phyloP scores from a whole-genome alignment of 2,329 filamentous ascomycete species.

The Aspergillus tamarii region DNA sequence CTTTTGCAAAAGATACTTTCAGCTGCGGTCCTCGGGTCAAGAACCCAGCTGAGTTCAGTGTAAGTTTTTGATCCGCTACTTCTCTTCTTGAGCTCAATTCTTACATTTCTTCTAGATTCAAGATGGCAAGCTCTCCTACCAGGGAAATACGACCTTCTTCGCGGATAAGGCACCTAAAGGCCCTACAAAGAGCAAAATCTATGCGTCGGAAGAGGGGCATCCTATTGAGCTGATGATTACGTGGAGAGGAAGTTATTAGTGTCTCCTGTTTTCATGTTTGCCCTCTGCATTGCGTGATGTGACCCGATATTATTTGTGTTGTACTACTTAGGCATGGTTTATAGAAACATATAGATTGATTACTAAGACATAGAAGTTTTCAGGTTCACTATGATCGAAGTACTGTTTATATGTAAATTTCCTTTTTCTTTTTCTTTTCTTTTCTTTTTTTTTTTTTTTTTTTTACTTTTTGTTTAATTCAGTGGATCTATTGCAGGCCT shows the following conservation, averaged over 20 bases:
- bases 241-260: slow-evolving; percentile 28
- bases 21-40: slow-evolving; percentile 52
- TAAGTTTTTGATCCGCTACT: slow-evolving; percentile 19
- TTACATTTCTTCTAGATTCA: slow-evolving; percentile 27
- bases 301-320: neutral
- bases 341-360: neutral
- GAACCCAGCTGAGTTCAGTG: slow-evolving; percentile 35
- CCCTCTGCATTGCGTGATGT: neutral
- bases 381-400: neutral
- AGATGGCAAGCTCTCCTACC: slow-evolving; percentile 37
- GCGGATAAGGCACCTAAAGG: slow-evolving; percentile 43
- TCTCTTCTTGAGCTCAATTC: neutral
- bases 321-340: neutral
- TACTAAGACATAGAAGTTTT: neutral
- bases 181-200: slow-evolving; percentile 37
- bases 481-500: slow-evolving; percentile 17
- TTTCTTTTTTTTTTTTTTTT: neutral
- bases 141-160: slow-evolving; percentile 41
- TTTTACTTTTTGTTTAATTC: slow-evolving; percentile 7
- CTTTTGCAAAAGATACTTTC: slow-evolving; percentile 57
- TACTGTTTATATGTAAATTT: neutral
- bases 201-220: slow-evolving; percentile 34
- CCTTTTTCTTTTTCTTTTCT: neutral
- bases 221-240: slow-evolving; percentile 37
- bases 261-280: neutral